Percentiles rank a stretch among this genome's conserved stretches.
phyloP scores from a whole-genome alignment of 169 alveolate genomes.

The Plasmodium gonderi region DNA sequence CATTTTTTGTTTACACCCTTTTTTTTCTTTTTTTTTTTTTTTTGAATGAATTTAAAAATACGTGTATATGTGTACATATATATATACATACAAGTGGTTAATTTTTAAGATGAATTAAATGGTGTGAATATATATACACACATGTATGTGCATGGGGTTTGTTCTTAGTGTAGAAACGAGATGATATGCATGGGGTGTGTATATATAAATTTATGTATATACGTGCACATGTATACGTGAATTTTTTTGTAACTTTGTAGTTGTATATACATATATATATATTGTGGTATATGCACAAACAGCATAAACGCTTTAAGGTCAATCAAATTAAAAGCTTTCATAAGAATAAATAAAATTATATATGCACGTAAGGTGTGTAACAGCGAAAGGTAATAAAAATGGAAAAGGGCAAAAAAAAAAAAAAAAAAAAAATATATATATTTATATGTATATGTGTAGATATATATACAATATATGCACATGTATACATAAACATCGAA shows the following conservation, averaged over 20 bases:
- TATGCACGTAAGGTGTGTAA: not conserved
- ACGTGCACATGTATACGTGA: not conserved
- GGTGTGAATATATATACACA: not conserved
- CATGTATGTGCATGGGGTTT: not conserved
- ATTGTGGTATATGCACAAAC: constrained; percentile 32
- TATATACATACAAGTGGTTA: not conserved
- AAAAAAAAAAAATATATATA: not conserved
- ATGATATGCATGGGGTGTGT: not conserved
- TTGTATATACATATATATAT: not conserved
- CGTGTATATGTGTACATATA: no score
- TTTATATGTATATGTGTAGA: not conserved
- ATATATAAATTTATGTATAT: not conserved
- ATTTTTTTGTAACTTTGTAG: not conserved
- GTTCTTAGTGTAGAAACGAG: not conserved
- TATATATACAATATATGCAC: constrained; percentile 9
- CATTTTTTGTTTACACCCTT: not conserved
- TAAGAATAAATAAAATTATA: not conserved
- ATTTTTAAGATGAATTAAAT: not conserved
- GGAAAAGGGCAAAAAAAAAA: not conserved
- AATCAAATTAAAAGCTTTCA: constrained; percentile 73
- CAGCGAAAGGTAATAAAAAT: not conserved
- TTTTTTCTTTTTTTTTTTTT: not conserved
- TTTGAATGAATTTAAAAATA: not conserved
- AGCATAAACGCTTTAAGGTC: constrained; percentile 36
- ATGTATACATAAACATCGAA: constrained; percentile 2